Conservation (phyloP, 192 early-diverging fungal species). For the Rhizophlyctis rosea region DNA sequence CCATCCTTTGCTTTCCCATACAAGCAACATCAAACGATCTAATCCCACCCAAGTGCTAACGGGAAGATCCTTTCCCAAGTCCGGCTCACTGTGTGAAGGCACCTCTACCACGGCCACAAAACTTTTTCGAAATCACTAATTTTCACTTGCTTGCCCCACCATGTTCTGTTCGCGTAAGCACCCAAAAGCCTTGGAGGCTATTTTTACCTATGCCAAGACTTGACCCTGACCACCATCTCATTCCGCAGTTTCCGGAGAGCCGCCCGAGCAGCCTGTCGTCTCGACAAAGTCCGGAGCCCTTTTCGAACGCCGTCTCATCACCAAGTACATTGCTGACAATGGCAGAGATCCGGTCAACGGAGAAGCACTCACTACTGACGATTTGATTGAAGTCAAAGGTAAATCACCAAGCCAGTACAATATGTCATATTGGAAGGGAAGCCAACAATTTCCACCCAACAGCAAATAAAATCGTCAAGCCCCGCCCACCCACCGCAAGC, state of each 20-base stretch:
- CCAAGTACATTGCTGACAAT: conserved; percentile 82
- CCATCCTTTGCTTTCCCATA: too few species aligned
- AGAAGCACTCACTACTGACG: conserved; percentile 65
- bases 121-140: too few species aligned
- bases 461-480: conserved; percentile 62
- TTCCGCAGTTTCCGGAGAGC: conserved; percentile 83
- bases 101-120: too few species aligned
- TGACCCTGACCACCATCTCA: too few species aligned
- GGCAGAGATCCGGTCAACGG: conserved; percentile 80
- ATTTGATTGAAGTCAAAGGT: conserved; percentile 67
- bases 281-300: conserved; percentile 80
- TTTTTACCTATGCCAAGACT: too few species aligned
- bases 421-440: background rate
- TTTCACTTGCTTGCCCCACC: too few species aligned
- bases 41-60: too few species aligned
- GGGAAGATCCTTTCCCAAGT: too few species aligned
- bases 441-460: background rate
- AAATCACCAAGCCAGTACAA: background rate
- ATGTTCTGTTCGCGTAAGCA: too few species aligned
- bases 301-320: conserved; percentile 83
- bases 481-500: conserved; percentile 84
- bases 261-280: conserved; percentile 83
- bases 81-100: too few species aligned
- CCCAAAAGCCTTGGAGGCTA: too few species aligned
- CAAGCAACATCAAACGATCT: too few species aligned